A percentile compares a stretch with the other conserved stretches of the same genome.
Evolutionary conservation across 345 rosid species (phyloP).

Genomic region (Gossypium rotundifolium): DNA sequence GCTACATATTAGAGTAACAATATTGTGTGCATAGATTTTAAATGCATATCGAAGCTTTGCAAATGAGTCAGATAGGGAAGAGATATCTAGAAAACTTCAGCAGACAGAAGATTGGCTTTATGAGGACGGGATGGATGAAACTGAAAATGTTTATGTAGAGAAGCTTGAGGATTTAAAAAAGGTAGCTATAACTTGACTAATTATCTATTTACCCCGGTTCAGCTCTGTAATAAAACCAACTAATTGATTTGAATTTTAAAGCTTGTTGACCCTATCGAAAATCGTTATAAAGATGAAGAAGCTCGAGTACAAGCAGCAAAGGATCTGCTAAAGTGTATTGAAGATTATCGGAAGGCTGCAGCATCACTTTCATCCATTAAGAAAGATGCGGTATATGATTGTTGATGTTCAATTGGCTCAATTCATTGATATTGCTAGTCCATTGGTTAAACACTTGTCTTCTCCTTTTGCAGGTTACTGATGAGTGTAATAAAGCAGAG

Average conservation of each 20-base stretch:
- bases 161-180: slow-evolving; percentile 55
- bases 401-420: slow-evolving; percentile 6
- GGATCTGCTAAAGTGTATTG: slow-evolving; percentile 43
- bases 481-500: slow-evolving; percentile 65
- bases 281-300: slow-evolving; percentile 56
- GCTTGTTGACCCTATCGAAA: slow-evolving; percentile 66
- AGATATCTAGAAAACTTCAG: slow-evolving; percentile 49
- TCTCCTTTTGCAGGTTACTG: slow-evolving; percentile 36
- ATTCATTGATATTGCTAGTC: not conserved
- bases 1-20: not conserved
- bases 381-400: slow-evolving; percentile 41
- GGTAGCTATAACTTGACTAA: slow-evolving; percentile 22
- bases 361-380: slow-evolving; percentile 44
- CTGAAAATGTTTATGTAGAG: slow-evolving; percentile 46
- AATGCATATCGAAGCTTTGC: slow-evolving; percentile 55
- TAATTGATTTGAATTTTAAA: slow-evolving; percentile 14
- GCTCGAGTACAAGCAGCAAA: slow-evolving; percentile 51
- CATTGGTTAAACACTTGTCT: not conserved
- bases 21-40: slow-evolving; percentile 38
- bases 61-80: slow-evolving; percentile 52
- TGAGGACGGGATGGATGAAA: slow-evolving; percentile 75
- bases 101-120: slow-evolving; percentile 88
- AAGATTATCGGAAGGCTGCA: slow-evolving; percentile 36
- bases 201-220: not conserved
- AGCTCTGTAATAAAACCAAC: slow-evolving; percentile 1